These are phyloP conservation scores for Yamadazyma membranifaciens DNA, from an alignment of 1,139 yeast species.

Conservation along the genomic window DNA sequence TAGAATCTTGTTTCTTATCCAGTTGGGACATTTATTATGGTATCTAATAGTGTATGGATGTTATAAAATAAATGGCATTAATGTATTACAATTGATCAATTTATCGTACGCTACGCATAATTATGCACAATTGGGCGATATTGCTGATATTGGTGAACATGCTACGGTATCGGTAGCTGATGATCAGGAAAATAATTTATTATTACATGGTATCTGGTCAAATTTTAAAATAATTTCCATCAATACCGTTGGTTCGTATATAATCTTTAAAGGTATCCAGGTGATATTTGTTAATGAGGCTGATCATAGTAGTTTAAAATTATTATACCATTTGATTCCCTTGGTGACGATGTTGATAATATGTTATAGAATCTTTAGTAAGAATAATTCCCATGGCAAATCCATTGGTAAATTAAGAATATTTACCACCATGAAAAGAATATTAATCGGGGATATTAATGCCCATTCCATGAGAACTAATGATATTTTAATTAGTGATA, in stretches of 20 bases:
- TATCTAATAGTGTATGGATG: constrained; percentile 28
- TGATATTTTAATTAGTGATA: constrained; percentile 79
- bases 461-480: constrained; percentile 59
- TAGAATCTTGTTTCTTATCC: constrained; percentile 31
- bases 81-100: constrained; percentile 35
- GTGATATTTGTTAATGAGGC: constrained; percentile 12
- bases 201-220: constrained; percentile 34
- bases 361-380: constrained; percentile 18
- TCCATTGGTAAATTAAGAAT: constrained; percentile 43
- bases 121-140: constrained; percentile 27
- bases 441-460: constrained; percentile 57
- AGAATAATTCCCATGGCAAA: constrained; percentile 11
- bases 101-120: constrained; percentile 41
- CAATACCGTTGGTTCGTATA: constrained; percentile 23
- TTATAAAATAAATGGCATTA: constrained; percentile 23
- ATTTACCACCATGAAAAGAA: constrained; percentile 50
- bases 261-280: constrained; percentile 21
- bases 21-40: constrained; percentile 37
- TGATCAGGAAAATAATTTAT: constrained; percentile 27
- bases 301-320: constrained; percentile 13
- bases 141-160: constrained; percentile 31
- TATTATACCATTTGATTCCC: constrained; percentile 20
- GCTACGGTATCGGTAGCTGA: constrained; percentile 33
- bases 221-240: constrained; percentile 23
- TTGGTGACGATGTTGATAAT: constrained; percentile 18